A percentile compares a stretch with the other conserved stretches of the same genome.
These are phyloP conservation scores for Ogataea methylovora DNA, from an alignment of 805 yeast species.

Conservation along the genomic window DNA sequence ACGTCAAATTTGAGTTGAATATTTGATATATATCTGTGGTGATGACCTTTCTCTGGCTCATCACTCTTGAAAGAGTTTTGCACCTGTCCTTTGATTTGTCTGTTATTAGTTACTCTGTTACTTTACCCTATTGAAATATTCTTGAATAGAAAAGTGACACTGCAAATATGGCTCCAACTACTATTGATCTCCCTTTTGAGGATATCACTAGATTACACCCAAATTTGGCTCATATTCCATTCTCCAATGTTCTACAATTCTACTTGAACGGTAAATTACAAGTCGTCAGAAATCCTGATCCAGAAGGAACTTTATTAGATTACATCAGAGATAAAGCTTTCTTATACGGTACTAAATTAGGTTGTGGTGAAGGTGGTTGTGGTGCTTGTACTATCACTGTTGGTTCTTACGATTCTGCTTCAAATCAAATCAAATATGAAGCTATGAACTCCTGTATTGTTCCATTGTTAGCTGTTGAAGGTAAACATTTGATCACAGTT, in stretches of 20 bases:
- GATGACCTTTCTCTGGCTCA: too few species aligned
- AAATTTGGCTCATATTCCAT: conserved; percentile 16
- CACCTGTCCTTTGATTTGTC: too few species aligned
- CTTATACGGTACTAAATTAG: conserved; percentile 39
- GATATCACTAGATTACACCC: conserved; percentile 14
- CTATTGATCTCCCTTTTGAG: conserved; percentile 7
- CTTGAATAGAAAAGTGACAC: too few species aligned
- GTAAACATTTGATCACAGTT: conserved; percentile 37
- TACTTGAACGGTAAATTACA: conserved; percentile 32
- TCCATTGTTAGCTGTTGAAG: conserved; percentile 36
- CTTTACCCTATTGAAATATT: too few species aligned
- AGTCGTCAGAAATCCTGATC: conserved; percentile 29
- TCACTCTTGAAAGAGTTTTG: too few species aligned
- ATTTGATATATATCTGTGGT: too few species aligned
- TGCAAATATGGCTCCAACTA: conserved; percentile 19
- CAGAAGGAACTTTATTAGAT: conserved; percentile 34
- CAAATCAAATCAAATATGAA: conserved; percentile 21
- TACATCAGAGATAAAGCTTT: conserved; percentile 30
- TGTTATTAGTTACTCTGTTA: too few species aligned
- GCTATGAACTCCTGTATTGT: conserved; percentile 42
- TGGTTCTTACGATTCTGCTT: conserved; percentile 23
- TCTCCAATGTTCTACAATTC: conserved; percentile 21
- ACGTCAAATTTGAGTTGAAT: too few species aligned
- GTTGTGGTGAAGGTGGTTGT: conserved; percentile 44
- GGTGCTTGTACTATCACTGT: conserved; percentile 41